These are phyloP conservation scores for Kodamaea arcana DNA, from an alignment of 1,139 yeast genomes.

Conservation along the genomic window DNA sequence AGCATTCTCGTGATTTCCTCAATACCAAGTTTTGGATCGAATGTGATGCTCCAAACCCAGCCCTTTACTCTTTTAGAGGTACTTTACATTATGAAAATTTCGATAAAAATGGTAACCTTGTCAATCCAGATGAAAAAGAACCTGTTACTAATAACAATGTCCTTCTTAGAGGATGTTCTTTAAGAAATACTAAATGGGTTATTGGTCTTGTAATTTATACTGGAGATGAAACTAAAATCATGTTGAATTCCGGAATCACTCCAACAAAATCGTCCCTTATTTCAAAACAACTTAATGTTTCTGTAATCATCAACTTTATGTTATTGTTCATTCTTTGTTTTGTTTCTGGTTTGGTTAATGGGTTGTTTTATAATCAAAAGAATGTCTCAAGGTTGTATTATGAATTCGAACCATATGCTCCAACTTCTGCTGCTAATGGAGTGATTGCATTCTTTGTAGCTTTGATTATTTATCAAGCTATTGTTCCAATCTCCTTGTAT, in stretches of 20 bases:
- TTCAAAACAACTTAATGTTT: slow-evolving; percentile 74
- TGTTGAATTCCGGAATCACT: slow-evolving; percentile 89
- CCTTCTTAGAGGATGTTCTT: slow-evolving; percentile 83
- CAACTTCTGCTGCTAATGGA: slow-evolving; percentile 72
- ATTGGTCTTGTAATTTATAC: slow-evolving; percentile 87
- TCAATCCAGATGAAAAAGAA: slow-evolving; percentile 53
- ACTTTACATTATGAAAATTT: slow-evolving; percentile 60
- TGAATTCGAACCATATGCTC: slow-evolving; percentile 52
- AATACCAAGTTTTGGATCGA: slow-evolving; percentile 79
- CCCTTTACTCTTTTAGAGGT: slow-evolving; percentile 83
- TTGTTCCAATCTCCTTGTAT: slow-evolving; percentile 93
- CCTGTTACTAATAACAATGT: slow-evolving; percentile 78
- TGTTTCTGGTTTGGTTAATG: slow-evolving; percentile 78
- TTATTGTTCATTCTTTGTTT: slow-evolving; percentile 76
- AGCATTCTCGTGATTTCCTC: slow-evolving; percentile 68
- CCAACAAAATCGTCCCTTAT: slow-evolving; percentile 87
- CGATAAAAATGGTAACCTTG: slow-evolving; percentile 33
- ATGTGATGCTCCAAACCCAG: slow-evolving; percentile 85
- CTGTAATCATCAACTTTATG: slow-evolving; percentile 74
- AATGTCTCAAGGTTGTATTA: slow-evolving; percentile 61
- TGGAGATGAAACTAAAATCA: slow-evolving; percentile 86
- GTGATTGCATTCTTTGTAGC: slow-evolving; percentile 84
- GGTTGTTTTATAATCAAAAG: slow-evolving; percentile 56
- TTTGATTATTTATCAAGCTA: slow-evolving; percentile 80
- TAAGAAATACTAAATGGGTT: slow-evolving; percentile 91